Evolutionary conservation across 768 basidiomycete genomes (phyloP).

Genomic region (Pleurotus cornucopiae): DNA sequence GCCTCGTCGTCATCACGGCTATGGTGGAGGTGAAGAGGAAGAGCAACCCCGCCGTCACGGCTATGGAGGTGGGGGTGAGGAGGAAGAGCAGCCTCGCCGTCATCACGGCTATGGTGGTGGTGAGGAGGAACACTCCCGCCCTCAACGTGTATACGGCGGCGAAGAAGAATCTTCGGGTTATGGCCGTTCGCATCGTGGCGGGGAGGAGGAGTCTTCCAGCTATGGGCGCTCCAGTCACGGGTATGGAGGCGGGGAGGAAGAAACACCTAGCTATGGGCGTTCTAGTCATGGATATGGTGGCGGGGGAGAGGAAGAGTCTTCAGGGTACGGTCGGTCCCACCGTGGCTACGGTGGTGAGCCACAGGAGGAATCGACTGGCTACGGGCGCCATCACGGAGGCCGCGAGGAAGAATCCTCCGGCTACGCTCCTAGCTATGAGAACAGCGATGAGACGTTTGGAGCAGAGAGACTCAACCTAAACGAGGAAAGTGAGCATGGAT

Average conservation of each 20-base stretch:
- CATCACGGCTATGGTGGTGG: too few species aligned
- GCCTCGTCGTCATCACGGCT: too few species aligned
- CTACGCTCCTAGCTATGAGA: constrained; percentile 22
- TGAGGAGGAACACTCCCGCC: too few species aligned
- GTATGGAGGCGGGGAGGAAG: constrained; percentile 1
- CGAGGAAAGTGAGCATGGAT: constrained; percentile 28
- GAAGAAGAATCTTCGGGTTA: constrained; percentile 12
- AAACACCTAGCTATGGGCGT: neutral
- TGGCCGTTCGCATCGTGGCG: constrained; percentile 9
- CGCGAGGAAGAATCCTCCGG: constrained; percentile 10
- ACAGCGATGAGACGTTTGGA: constrained; percentile 44
- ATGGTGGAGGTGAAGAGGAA: too few species aligned
- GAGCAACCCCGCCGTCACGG: too few species aligned
- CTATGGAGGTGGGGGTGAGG: too few species aligned
- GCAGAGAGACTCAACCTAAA: constrained; percentile 44
- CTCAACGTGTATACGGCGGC: constrained; percentile 1
- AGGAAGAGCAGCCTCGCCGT: too few species aligned
- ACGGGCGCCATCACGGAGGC: neutral
- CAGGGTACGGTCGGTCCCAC: neutral
- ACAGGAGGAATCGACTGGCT: neutral
- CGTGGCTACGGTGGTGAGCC: neutral
- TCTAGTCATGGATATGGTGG: constrained; percentile 7
- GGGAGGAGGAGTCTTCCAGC: constrained; percentile 14
- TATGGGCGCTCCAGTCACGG: constrained; percentile 1
- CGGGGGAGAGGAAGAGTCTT: constrained; percentile 12